Evolutionary conservation across 2,329 filamentous ascomycete species (phyloP).

Genomic region (Aspergillus puulaauensis): DNA sequence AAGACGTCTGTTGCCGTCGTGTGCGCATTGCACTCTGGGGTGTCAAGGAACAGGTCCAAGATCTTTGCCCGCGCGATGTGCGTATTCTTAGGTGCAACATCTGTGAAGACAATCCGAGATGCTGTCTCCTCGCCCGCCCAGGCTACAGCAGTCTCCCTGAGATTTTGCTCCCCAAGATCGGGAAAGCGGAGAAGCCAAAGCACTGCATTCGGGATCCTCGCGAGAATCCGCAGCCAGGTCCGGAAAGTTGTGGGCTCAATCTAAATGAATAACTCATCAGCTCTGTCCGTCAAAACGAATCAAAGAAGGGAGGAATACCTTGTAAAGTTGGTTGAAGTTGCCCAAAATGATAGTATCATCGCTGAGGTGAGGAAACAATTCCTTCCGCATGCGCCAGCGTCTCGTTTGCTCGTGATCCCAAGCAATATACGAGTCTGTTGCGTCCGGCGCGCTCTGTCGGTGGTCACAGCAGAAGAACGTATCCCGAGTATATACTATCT

Average conservation of each 20-base stretch:
- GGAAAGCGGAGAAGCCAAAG: slow-evolving; percentile 97
- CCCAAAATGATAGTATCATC: slow-evolving; percentile 89
- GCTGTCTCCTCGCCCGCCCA: slow-evolving; percentile 89
- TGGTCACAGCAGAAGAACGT: slow-evolving; percentile 99
- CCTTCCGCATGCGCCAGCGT: slow-evolving; percentile 89
- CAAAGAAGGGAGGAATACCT: slow-evolving; percentile 55
- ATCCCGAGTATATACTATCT: slow-evolving; percentile 89
- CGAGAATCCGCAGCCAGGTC: slow-evolving; percentile 89
- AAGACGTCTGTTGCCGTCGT: slow-evolving; percentile 95
- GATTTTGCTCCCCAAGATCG: slow-evolving; percentile 83
- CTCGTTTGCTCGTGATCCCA: slow-evolving; percentile 83
- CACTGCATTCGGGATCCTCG: slow-evolving; percentile 79
- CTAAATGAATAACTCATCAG: slow-evolving; percentile 44
- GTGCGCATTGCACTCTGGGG: slow-evolving; percentile 96
- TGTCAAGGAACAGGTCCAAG: slow-evolving; percentile 94
- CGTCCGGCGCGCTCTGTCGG: slow-evolving; percentile 79
- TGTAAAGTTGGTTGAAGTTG: slow-evolving; percentile 99
- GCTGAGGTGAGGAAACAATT: slow-evolving; percentile 78
- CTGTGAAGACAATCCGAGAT: slow-evolving; percentile 85
- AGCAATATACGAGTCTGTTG: slow-evolving; percentile 62
- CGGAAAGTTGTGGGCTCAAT: slow-evolving; percentile 97
- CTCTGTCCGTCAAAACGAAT: neutral
- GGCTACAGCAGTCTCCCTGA: slow-evolving; percentile 72
- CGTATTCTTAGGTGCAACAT: slow-evolving; percentile 90
- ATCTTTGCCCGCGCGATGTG: slow-evolving; percentile 91